Percentiles rank a stretch among this genome's conserved stretches.
These are phyloP conservation scores for Aspergillus steynii DNA, from an alignment of 495 filamentous ascomycete species.

Conservation along the genomic window DNA sequence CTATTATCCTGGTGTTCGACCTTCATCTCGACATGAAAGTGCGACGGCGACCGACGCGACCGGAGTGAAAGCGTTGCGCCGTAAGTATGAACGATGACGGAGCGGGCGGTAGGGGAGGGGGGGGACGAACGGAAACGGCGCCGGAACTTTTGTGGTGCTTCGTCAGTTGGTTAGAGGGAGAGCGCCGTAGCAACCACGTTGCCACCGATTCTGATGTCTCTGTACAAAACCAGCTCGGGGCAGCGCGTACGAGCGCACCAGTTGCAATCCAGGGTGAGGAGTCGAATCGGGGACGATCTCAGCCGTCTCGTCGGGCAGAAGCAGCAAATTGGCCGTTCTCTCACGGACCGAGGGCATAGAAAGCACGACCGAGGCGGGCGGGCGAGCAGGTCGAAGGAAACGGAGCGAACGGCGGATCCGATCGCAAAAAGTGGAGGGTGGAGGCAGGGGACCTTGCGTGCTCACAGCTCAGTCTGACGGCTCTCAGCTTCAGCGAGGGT, in stretches of 20 bases:
- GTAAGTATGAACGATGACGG: constrained; percentile 2
- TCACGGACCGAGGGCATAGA: constrained; percentile 22
- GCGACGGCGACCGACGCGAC: constrained; percentile 10
- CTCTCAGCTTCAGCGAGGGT: neutral
- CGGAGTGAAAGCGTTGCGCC: neutral
- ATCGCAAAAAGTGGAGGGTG: neutral
- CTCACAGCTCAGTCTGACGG: neutral
- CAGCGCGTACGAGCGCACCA: constrained; percentile 14
- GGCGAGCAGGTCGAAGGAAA: neutral
- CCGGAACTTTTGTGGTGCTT: neutral
- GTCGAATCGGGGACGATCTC: neutral
- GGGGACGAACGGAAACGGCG: neutral
- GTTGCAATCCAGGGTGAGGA: constrained; percentile 19
- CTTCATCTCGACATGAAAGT: constrained; percentile 52
- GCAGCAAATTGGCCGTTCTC: constrained; percentile 7
- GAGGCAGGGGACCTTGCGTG: neutral
- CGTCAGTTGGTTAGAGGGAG: neutral
- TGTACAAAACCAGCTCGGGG: constrained; percentile 16
- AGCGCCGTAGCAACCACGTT: constrained; percentile 9
- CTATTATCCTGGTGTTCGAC: constrained; percentile 51
- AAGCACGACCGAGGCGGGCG: constrained; percentile 3
- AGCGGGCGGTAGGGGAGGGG: neutral
- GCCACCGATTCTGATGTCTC: constrained; percentile 11
- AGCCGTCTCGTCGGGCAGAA: constrained; percentile 14
- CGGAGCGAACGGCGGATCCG: constrained; percentile 6